These are phyloP conservation scores for Serpula lacrymans DNA, from an alignment of 768 basidiomycete species.

Conservation along the genomic window DNA sequence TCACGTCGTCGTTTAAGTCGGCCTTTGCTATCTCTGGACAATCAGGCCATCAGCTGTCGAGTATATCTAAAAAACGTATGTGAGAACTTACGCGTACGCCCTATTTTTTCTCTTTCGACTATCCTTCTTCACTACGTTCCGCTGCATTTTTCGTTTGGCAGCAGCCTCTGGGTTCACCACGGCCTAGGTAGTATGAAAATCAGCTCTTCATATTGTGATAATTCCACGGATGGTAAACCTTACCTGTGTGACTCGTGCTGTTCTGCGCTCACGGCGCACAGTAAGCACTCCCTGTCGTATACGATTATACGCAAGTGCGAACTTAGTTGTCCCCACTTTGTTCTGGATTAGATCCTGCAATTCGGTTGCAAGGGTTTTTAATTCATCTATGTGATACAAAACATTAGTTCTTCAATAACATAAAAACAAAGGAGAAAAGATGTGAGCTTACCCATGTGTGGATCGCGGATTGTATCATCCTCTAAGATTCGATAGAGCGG, in stretches of 20 bases:
- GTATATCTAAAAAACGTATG: not conserved
- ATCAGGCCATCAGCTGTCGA: not conserved
- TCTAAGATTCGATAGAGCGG: constrained; percentile 87
- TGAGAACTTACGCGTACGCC: constrained; percentile 50
- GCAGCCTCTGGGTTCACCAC: constrained; percentile 73
- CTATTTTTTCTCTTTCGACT: constrained; percentile 76
- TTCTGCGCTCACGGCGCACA: constrained; percentile 70
- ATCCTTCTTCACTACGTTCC: constrained; percentile 78
- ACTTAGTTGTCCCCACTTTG: constrained; percentile 86
- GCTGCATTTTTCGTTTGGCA: constrained; percentile 68
- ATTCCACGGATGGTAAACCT: too few species aligned
- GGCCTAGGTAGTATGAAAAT: constrained; percentile 36
- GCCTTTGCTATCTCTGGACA: constrained; percentile 44
- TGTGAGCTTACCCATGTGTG: constrained; percentile 67
- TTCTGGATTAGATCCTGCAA: constrained; percentile 82
- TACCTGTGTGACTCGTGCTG: constrained; percentile 50
- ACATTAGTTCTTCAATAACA: not conserved
- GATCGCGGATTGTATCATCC: constrained; percentile 79
- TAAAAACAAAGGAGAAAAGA: not conserved
- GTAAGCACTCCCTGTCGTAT: constrained; percentile 70
- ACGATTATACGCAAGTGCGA: constrained; percentile 73
- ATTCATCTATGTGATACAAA: constrained; percentile 54
- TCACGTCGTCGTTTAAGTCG: constrained; percentile 44
- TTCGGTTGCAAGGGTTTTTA: constrained; percentile 78
- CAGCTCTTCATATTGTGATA: too few species aligned